phyloP scores from a whole-genome alignment of 495 filamentous ascomycete species.

The Xylaria sp. region DNA sequence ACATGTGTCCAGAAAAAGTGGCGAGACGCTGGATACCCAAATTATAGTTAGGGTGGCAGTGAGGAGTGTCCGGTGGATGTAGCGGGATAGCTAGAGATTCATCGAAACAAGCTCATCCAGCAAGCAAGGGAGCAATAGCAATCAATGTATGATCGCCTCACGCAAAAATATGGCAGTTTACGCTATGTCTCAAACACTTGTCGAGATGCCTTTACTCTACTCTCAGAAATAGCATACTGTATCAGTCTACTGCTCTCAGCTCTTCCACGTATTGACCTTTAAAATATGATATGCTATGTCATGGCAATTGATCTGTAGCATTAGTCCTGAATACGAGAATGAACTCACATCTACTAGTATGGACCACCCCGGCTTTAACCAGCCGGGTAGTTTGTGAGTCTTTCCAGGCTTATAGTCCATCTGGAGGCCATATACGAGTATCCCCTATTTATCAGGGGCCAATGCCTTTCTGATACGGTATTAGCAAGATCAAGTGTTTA shows the following conservation, averaged over 20 bases:
- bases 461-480: background rate
- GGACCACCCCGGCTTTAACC: background rate
- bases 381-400: background rate
- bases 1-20: background rate
- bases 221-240: background rate
- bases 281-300: background rate
- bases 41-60: background rate
- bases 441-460: background rate
- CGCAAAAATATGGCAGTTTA: background rate
- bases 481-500: background rate
- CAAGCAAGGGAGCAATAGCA: background rate
- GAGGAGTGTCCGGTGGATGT: background rate
- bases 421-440: too few species aligned
- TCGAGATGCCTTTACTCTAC: background rate
- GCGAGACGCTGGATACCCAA: background rate
- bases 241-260: background rate
- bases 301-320: background rate
- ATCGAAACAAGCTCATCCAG: background rate
- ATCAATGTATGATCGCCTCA: background rate
- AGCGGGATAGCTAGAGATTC: background rate
- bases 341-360: background rate
- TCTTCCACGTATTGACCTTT: background rate
- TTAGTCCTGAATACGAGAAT: background rate
- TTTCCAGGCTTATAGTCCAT: background rate
- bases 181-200: background rate